These are phyloP conservation scores for Fragilariopsis cylindrus DNA, from an alignment of 108 stramenopile genomes.

Conservation along the genomic window DNA sequence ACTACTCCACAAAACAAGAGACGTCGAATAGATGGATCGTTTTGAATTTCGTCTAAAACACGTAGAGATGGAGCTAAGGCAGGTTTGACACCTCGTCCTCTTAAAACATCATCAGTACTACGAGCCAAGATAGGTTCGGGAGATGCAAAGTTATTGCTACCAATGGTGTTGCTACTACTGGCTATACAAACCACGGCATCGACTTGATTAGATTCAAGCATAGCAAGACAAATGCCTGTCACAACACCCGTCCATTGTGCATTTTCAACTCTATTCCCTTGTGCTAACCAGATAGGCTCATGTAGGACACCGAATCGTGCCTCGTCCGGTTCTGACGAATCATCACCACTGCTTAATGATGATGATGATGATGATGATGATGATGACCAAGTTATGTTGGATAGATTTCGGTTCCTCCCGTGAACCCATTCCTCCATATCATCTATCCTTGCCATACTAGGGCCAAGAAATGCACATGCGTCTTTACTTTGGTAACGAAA, in stretches of 20 bases:
- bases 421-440: constrained; percentile 55
- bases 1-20: constrained; percentile 83
- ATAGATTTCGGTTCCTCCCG: constrained; percentile 45
- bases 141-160: constrained; percentile 41
- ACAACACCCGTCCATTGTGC: constrained; percentile 85
- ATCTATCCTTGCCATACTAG: constrained; percentile 73
- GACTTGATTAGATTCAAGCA: constrained; percentile 67
- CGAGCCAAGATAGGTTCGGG: constrained; percentile 73
- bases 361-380: neutral
- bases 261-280: constrained; percentile 47
- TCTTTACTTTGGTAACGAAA: constrained; percentile 66
- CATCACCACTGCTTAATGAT: constrained; percentile 15
- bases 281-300: constrained; percentile 59
- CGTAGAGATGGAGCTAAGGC: constrained; percentile 70
- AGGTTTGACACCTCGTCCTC: constrained; percentile 81
- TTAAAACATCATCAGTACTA: constrained; percentile 56
- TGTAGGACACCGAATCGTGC: constrained; percentile 75
- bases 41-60: constrained; percentile 66
- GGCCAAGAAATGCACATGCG: constrained; percentile 71
- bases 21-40: constrained; percentile 55
- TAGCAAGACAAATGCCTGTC: constrained; percentile 65
- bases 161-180: constrained; percentile 20
- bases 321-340: constrained; percentile 39
- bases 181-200: constrained; percentile 83
- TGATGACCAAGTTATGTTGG: constrained; percentile 45